A percentile compares a stretch with the other conserved stretches of the same genome.
Conservation (phyloP, 2,329 filamentous ascomycete genomes). For the Coniochaeta sp. region DNA sequence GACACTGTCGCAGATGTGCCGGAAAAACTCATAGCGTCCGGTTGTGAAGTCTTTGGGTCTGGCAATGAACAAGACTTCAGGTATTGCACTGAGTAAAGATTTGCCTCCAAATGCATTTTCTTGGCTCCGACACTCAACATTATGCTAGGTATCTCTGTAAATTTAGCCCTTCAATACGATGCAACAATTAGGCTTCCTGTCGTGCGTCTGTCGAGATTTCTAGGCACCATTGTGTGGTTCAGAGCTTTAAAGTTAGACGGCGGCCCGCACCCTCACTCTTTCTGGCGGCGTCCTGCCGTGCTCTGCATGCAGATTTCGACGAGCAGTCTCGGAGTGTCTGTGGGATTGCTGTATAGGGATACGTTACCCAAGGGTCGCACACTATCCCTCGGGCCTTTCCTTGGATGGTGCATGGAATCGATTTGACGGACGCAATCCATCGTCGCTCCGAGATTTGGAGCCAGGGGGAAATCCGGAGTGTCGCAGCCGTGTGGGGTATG, state of each 20-base stretch:
- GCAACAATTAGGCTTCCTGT: too few species aligned
- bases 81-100: too few species aligned
- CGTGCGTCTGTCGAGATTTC: too few species aligned
- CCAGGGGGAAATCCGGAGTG: neutral
- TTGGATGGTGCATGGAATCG: neutral
- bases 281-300: too few species aligned
- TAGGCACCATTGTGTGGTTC: too few species aligned
- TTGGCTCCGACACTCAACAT: neutral
- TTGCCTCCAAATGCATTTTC: neutral
- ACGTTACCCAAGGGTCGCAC: neutral
- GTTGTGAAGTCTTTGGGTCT: neutral
- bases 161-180: neutral
- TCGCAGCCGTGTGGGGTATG: neutral
- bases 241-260: too few species aligned
- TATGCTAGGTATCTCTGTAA: neutral
- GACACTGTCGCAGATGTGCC: neutral
- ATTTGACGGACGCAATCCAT: neutral
- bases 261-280: too few species aligned
- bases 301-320: too few species aligned
- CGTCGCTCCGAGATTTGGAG: neutral
- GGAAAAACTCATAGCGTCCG: neutral
- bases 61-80: too few species aligned
- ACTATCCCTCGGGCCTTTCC: neutral
- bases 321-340: too few species aligned
- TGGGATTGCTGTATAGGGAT: neutral